phyloP scores from a whole-genome alignment of 139 green algal genomes.

The Chlamydomonas incerta region DNA sequence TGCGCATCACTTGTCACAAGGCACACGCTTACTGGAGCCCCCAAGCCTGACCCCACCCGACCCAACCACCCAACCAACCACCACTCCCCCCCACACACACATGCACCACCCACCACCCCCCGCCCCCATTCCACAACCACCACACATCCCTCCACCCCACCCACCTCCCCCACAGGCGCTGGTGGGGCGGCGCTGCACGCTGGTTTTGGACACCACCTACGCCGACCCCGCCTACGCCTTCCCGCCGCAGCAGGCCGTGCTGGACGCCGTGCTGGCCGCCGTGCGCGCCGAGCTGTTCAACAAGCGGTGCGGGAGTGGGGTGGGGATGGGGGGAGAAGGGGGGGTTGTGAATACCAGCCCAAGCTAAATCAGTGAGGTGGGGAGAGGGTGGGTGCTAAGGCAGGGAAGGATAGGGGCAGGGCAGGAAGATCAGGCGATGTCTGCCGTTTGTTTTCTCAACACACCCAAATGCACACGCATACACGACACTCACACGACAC shows the following conservation, averaged over 20 bases:
- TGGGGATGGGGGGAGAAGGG: neutral
- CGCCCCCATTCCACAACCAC: too few relatives aligned
- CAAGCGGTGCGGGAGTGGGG: constrained; percentile 14
- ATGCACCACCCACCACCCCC: neutral
- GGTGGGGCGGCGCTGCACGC: constrained; percentile 52
- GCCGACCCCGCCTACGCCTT: constrained; percentile 84
- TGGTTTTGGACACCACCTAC: constrained; percentile 96
- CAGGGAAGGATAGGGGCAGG: too few relatives aligned
- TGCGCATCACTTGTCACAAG: too few relatives aligned
- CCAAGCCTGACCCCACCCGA: neutral
- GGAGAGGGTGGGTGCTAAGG: too few relatives aligned
- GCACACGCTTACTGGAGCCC: too few relatives aligned
- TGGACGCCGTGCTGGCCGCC: constrained; percentile 66
- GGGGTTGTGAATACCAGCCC: too few relatives aligned
- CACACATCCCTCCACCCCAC: neutral
- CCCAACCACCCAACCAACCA: neutral
- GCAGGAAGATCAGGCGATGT: too few relatives aligned
- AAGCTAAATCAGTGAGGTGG: too few relatives aligned
- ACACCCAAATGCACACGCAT: too few relatives aligned
- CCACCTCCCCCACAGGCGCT: constrained; percentile 30
- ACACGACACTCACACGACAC: too few relatives aligned
- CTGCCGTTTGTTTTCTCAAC: too few relatives aligned
- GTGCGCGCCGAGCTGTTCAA: constrained; percentile 88
- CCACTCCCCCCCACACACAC: neutral
- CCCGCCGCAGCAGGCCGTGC: constrained; percentile 77